Evolutionary conservation across 768 basidiomycete genomes (phyloP), one percentile per base, ranked within the genome.

Genomic region (Trametes meyenii): DNA sequence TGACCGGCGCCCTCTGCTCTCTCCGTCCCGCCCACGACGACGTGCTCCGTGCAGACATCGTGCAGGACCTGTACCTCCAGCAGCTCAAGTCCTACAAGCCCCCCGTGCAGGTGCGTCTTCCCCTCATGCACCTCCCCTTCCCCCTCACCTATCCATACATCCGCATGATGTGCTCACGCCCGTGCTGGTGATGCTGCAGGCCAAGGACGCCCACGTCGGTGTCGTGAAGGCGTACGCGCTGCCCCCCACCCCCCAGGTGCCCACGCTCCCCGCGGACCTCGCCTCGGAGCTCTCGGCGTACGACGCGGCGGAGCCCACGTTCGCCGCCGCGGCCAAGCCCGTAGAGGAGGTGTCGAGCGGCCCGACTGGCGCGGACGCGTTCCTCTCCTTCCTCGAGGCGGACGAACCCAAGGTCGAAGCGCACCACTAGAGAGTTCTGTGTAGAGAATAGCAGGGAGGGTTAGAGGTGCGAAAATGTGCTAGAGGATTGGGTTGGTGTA

Each of bases 71-170:
- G 58, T 98, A 98, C 78, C 69, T 98, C 67, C 87, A 83, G 71
- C 90, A 96, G 79, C 82, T 98, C 70, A 96, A 91, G 77, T 75
- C 84, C 5, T 98, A 96, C 85, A 96, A 93, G 81, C 82, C 92
- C 42, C 78, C 86, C 38, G 78, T 85, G 5, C 74, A 72, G 48
- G 94, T 95, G 69, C 74, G 92, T 82, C n/a, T 12, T 33, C 29
- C 29, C 29, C 29, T 33, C 29, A 33, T 33, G 8, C 52, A n/a
- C n/a, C n/a, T n/a, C n/a, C 24, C 2, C 38, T 4, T 51, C 39
- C 45, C 60, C 12, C n/a, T 36, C 17, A 42, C 35, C 21, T 21
- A 19, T 21, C n/a, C 2, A 21, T 21, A 19, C 23, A 19, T 21
- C n/a, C 2, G 21, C 35, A 19, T 13, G 11, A 40, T 2, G 7